Evolutionary conservation across 495 filamentous ascomycete species (phyloP), one percentile per base, ranked within the genome.

Genomic region (Aspergillus bridgeri): DNA sequence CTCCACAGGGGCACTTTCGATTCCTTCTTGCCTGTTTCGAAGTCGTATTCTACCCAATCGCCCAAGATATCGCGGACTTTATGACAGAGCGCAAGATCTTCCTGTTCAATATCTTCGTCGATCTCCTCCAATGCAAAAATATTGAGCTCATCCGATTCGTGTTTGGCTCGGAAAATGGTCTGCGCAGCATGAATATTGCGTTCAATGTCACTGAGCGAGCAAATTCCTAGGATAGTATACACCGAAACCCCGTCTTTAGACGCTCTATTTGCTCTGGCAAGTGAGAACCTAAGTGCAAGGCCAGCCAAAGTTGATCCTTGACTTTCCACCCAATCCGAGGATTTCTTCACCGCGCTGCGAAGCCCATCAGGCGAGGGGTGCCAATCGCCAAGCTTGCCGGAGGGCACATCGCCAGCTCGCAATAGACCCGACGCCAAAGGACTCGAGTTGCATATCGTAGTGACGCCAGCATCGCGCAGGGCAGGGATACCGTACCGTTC

Each of bases 301-400:
- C 33, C 33, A 4, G 89, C 87, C 29, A 93, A 79, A n/a, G 81
- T 82, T 65, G 90, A 85, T 24, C 80, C 83, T 8, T 81, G 76
- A 24, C 59, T 55, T 27, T 78, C 77, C 69, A 81, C 76, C 76
- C 80, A 79, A 65, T 83, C 65, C 66, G 83, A 65, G 9, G 79
- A 81, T 18, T 69, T 60, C 45, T 75, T 63, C 17, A 83, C 79
- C 3, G 77, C 81, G 18, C 74, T 51, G 19, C 90, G 73, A 48
- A 96, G 69, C 25, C 76, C 85, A 23, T 76, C 70, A 5, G 86
- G 85, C 11, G 89, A 84, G 2, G 91, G 91, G 70, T 96, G 91
- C 74, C 84, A 96, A 63, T 89, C 83, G 1, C 86, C 88, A 65
- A 86, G 72, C 5, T 77, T 83, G 0, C 89, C 89, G 1, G 83